These are phyloP conservation scores for Irpex lacteus DNA, from an alignment of 1,284 basidiomycete genomes.

Conservation along the genomic window DNA sequence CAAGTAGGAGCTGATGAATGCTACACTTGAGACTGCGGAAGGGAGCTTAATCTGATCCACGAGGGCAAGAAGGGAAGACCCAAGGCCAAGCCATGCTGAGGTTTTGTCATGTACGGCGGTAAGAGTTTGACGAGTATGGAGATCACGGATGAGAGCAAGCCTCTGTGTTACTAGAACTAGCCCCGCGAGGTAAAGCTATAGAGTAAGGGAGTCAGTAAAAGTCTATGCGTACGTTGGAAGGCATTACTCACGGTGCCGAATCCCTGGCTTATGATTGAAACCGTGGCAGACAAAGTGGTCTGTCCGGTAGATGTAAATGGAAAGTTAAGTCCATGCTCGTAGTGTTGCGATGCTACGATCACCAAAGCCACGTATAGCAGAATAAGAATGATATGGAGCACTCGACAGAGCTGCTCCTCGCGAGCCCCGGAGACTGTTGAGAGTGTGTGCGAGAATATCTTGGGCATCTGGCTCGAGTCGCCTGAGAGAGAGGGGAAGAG, in stretches of 20 bases:
- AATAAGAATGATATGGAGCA: too few species aligned
- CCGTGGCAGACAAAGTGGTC: neutral
- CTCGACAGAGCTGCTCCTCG: too few species aligned
- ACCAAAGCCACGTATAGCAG: too few species aligned
- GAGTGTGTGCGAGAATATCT: too few species aligned
- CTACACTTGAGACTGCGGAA: neutral
- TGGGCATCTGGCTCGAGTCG: too few species aligned
- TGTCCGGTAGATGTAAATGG: too few species aligned
- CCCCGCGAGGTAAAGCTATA: neutral
- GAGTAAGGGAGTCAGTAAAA: neutral
- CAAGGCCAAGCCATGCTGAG: neutral
- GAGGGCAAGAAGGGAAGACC: neutral
- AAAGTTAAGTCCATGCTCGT: too few species aligned
- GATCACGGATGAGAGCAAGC: neutral
- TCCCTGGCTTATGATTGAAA: neutral
- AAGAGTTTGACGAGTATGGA: neutral
- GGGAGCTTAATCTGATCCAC: neutral
- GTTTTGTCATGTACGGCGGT: neutral
- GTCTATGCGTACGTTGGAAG: too few species aligned
- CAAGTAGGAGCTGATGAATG: neutral
- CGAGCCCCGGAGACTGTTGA: too few species aligned
- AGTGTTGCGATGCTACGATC: too few species aligned
- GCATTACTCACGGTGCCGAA: neutral
- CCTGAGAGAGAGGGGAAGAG: too few species aligned
- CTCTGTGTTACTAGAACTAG: neutral